Evolutionary conservation across 192 early-diverging fungal genomes (phyloP), one percentile per base, ranked within the genome.

Genomic region (Gigaspora rosea): DNA sequence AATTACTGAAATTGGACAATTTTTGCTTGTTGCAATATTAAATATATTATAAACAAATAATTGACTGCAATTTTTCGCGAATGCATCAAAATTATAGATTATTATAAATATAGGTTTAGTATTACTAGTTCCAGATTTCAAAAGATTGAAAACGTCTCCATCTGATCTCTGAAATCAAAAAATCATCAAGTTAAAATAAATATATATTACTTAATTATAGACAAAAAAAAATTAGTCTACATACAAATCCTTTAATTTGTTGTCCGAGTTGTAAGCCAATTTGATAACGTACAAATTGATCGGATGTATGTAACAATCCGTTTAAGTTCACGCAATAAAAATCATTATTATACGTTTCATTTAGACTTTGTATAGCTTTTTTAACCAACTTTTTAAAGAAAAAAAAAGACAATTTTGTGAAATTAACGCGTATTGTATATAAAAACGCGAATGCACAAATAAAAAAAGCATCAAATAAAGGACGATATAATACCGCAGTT

Each of bases 21-120:
- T 90, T 71, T 90, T 88, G 78, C 88, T 94, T 82, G 96, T 94
- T 15, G 91, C 90, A 54, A 93, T 86, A 78, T 98, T 97, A 84
- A 99, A 95, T 32, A 99, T 81, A 73, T 95, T 98, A 78, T 99
- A 98, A 8, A 99, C 83, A 32, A 99, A 85, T 2, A 92, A 88
- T 77, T 99, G 96, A 67, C 95, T 96, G n/a, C 93, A 89, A 73
- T 97, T 95, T 69, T 92, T 87, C 0, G 94, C 92, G 83, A 99
- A 95, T 47, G 93, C 79, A 82, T 98, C 96, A 81, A 99, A 94
- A 77, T 97, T 95, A 57, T 99, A 97, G 56, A 99, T 81, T 16
- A 97, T 83, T 84, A 99, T 93, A 20, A 99, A 80, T 5, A 98
- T 84, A 1, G 94, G 94, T 33, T 86, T 78, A 46, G 76, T 87